phyloP scores from a whole-genome alignment of 257 asterid species.

The Striga asiatica region DNA sequence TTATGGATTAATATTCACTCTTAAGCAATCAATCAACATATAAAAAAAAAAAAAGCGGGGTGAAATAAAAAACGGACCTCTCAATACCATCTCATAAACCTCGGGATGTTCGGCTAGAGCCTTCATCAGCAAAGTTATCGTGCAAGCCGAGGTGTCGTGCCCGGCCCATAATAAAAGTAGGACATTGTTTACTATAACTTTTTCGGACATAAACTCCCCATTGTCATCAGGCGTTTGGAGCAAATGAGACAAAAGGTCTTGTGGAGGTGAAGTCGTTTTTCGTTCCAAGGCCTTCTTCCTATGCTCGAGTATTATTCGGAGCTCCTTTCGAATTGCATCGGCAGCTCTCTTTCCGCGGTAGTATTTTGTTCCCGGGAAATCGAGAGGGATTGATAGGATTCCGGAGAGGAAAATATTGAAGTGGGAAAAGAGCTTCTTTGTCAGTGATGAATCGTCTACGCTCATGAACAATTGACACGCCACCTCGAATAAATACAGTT shows the following conservation, averaged over 20 bases:
- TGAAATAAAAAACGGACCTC: conserved; percentile 21
- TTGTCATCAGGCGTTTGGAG: conserved; percentile 31
- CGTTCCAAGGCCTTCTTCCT: conserved; percentile 23
- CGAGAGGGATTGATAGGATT: conserved; percentile 28
- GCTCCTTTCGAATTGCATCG: conserved; percentile 23
- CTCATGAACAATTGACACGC: conserved; percentile 47
- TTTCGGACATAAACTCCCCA: conserved; percentile 36
- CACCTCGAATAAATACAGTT: conserved; percentile 26
- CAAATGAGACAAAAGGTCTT: conserved; percentile 44
- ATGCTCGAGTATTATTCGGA: conserved; percentile 20
- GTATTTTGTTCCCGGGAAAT: conserved; percentile 41
- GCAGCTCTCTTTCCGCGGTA: conserved; percentile 27
- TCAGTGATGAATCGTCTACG: conserved; percentile 24
- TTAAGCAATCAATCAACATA: neutral
- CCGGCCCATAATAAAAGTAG: conserved; percentile 35
- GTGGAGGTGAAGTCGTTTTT: conserved; percentile 18
- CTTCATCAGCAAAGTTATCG: conserved; percentile 28
- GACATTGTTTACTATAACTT: conserved; percentile 23
- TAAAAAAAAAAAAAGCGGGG: neutral
- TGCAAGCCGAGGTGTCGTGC: conserved; percentile 35
- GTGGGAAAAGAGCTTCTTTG: conserved; percentile 21
- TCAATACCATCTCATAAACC: conserved; percentile 30
- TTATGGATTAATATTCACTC: too few relatives aligned
- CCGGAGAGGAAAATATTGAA: conserved; percentile 32
- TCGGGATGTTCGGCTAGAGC: conserved; percentile 34